A percentile compares a stretch with the other conserved stretches of the same genome.
Evolutionary conservation across 495 filamentous ascomycete genomes (phyloP).

Genomic region (Neurospora tetraspora): DNA sequence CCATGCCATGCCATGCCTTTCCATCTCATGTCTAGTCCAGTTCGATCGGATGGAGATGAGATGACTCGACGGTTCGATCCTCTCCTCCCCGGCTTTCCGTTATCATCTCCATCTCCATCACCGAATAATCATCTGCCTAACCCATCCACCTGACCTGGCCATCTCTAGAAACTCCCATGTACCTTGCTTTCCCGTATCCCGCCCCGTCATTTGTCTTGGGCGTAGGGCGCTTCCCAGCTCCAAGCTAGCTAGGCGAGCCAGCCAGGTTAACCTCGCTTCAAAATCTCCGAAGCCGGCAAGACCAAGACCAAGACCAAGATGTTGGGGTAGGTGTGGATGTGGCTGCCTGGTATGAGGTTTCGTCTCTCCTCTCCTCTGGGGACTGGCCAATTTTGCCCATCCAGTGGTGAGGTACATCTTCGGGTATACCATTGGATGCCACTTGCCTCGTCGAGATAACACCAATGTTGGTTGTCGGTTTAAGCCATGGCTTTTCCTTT

Average conservation of each 20-base stretch:
- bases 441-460: neutral
- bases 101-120: neutral
- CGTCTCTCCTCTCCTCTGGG: no score
- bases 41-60: neutral
- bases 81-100: neutral
- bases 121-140: no score
- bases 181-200: neutral
- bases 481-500: neutral
- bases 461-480: neutral
- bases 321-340: neutral
- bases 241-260: neutral
- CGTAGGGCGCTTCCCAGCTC: neutral
- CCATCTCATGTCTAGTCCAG: neutral
- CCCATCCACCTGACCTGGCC: neutral
- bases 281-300: neutral
- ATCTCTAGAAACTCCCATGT: neutral
- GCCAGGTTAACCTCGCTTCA: neutral
- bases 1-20: neutral
- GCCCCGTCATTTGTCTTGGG: neutral
- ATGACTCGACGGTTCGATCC: neutral
- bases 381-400: no score
- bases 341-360: neutral
- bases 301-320: neutral
- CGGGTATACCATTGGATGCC: neutral
- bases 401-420: no score